Evolutionary conservation across 805 yeast genomes (phyloP), one percentile per base, ranked within the genome.

Genomic region (Grigorovia yakushimaensis): DNA sequence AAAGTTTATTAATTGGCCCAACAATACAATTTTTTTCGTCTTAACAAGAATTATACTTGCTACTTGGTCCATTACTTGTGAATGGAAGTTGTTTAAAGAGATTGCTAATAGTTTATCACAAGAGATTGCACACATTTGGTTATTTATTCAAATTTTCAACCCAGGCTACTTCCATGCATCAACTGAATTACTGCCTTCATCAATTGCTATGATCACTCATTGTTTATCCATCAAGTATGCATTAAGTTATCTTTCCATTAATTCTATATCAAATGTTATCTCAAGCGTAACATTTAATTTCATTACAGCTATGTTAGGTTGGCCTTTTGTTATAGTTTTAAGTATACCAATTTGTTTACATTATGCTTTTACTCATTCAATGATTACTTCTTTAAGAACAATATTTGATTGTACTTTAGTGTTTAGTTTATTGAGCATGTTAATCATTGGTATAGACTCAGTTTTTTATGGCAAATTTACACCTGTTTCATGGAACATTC

Each of bases 81-180:
- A 91, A 65, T 55, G 73, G 44, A 68, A 65, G 30, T 36, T 62
- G 17, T 53, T 48, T 42, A 46, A 44, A 20, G 67, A 62, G 39
- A 55, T 64, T 8, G 43, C 52, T 9, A 39, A 39, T 17, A 46
- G 58, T 2, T 44, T 64, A 27, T 60, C 66, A 6, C 18, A 47
- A 22, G 42, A 51, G 8, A 55, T 77, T 11, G 81, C 85, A 1
- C 69, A 67, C 45, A 74, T 82, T 75, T 88, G 80, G 68, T 56
- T 84, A 22, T 55, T 82, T n/a, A 76, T 82, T 53, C 76, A 79
- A 33, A 63, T 79, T 5, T 62, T 80, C 19, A 74, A 82, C 11
- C 82, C 96, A 0, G 98, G 96, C 1, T 80, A 88, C 83, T 78
- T 84, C 39, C 96, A 88, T 64, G 93, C 96, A 1, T 76, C 95